Conservation (phyloP, 768 basidiomycete species). For the Boletus rufocinnamomeus region DNA sequence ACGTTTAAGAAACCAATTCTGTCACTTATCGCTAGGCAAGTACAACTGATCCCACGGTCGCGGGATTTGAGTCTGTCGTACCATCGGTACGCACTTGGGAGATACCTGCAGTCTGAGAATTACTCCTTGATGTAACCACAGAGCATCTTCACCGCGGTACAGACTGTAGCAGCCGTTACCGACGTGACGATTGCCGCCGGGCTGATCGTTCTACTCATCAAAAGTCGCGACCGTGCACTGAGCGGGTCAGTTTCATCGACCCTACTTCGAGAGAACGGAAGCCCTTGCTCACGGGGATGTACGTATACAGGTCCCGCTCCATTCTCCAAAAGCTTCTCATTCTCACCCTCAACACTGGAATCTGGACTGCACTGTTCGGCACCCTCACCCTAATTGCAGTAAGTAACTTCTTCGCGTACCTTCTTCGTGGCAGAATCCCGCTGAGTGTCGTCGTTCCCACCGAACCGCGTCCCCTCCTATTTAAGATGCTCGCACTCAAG, state of each 20-base stretch:
- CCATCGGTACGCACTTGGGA: too few species aligned
- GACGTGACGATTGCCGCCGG: slow-evolving; percentile 7
- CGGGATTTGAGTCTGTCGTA: too few species aligned
- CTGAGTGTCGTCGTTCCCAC: background rate
- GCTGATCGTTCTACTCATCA: background rate
- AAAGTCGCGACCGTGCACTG: background rate
- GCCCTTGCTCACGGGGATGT: background rate
- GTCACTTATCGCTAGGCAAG: background rate
- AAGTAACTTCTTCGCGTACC: background rate
- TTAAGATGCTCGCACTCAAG: too few species aligned
- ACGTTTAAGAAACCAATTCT: background rate
- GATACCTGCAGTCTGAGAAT: background rate
- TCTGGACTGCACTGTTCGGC: slow-evolving; percentile 17
- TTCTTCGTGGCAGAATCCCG: background rate
- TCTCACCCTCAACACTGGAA: slow-evolving; percentile 13
- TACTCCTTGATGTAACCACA: background rate
- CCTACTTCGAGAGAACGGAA: background rate
- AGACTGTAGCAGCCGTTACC: background rate
- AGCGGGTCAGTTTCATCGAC: background rate
- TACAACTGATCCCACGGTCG: background rate
- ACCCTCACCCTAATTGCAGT: background rate
- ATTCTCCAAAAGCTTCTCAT: slow-evolving; percentile 13
- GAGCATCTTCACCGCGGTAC: slow-evolving; percentile 4
- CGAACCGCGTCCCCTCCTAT: too few species aligned
- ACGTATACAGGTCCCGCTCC: background rate